Percentiles rank a stretch among this genome's conserved stretches.
Evolutionary conservation across 1,284 basidiomycete species (phyloP).

Genomic region (Ganoderma multipileum): DNA sequence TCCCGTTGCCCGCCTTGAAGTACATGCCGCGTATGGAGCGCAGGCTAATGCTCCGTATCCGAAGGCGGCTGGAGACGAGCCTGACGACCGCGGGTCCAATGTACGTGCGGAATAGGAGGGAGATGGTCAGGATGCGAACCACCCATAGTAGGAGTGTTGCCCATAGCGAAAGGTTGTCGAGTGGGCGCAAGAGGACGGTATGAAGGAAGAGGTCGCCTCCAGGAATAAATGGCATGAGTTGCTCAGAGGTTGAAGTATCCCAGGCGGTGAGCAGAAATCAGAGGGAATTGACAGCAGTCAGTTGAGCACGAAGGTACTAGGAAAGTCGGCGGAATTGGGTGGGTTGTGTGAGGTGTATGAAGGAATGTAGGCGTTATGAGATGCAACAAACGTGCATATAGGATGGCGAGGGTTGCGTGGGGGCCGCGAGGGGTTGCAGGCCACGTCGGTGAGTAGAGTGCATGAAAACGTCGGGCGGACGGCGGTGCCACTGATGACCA

Average conservation of each 20-base stretch:
- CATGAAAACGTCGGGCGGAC: constrained; percentile 18
- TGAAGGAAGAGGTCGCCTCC: constrained; percentile 34
- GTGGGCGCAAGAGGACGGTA: constrained; percentile 32
- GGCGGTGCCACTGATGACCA: constrained; percentile 5
- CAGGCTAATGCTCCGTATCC: constrained; percentile 73
- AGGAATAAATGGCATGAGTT: constrained; percentile 14
- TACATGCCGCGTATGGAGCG: constrained; percentile 79
- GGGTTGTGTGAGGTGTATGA: constrained; percentile 11
- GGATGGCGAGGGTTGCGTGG: constrained; percentile 5
- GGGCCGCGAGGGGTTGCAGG: constrained; percentile 11
- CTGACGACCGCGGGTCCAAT: constrained; percentile 68
- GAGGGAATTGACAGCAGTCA: background rate
- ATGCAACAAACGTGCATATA: constrained; percentile 18
- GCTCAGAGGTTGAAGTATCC: background rate
- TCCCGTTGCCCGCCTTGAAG: constrained; percentile 59
- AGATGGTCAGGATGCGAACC: constrained; percentile 56
- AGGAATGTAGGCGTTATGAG: constrained; percentile 25
- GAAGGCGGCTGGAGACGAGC: constrained; percentile 64
- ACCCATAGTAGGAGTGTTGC: constrained; percentile 52
- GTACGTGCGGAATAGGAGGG: constrained; percentile 66
- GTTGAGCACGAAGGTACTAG: background rate
- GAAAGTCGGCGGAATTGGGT: background rate
- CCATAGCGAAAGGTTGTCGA: constrained; percentile 42
- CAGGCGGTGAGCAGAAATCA: background rate
- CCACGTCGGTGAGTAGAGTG: constrained; percentile 16